Evolutionary conservation across 257 asterid species (phyloP).

Genomic region (Scutellaria galericulata): DNA sequence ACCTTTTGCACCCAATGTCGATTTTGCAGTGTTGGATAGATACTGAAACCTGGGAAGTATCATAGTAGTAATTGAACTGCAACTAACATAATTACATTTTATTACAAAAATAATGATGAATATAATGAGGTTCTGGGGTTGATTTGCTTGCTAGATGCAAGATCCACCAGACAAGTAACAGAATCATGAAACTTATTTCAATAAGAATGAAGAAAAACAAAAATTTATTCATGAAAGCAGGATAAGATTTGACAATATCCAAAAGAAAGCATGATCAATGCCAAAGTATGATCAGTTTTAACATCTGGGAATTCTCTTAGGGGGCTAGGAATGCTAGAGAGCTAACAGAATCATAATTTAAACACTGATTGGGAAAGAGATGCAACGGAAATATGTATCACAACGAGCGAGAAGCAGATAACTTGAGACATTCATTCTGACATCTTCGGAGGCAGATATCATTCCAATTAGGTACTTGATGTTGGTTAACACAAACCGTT

Average conservation of each 20-base stretch:
- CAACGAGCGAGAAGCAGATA: constrained; percentile 61
- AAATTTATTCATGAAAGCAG: background rate
- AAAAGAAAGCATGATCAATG: constrained; percentile 19
- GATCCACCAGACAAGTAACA: background rate
- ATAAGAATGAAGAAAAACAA: background rate
- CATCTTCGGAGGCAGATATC: constrained; percentile 92
- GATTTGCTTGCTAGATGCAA: background rate
- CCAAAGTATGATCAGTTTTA: constrained; percentile 11
- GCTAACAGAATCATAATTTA: background rate
- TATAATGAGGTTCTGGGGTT: background rate
- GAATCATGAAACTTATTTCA: background rate
- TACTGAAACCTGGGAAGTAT: background rate
- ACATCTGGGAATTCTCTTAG: background rate
- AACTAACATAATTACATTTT: background rate
- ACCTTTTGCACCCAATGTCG: too few species aligned
- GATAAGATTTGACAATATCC: constrained; percentile 9
- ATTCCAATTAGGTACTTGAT: constrained; percentile 96
- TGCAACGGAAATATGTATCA: constrained; percentile 18
- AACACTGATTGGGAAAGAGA: constrained; percentile 10
- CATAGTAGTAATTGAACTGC: background rate
- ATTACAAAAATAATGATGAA: background rate
- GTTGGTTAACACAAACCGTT: constrained; percentile 90
- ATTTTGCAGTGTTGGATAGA: too few species aligned
- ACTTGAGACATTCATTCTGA: constrained; percentile 88
- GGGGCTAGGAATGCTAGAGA: background rate